Base-by-base conservation (phyloP, 202 grass and related monocot species). In the Sporobolus alterniflorus region DNA sequence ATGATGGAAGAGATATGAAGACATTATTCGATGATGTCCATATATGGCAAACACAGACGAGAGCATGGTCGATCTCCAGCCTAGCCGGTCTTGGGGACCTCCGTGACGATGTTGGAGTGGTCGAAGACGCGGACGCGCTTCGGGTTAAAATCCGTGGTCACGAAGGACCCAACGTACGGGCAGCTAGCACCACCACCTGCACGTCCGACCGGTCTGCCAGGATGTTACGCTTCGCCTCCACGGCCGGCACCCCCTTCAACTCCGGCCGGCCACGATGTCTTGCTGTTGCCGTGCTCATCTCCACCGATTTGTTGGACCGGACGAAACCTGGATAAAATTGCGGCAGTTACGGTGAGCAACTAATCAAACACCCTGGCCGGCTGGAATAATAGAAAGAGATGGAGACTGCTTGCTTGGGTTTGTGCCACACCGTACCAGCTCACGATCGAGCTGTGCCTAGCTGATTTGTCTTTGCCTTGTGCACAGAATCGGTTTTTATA, bases 191-290 rank as follows among this genome's bases (percentile, higher is more conserved):
- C 7, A 34, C 15, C 30, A 64, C 61, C 26, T 64, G 61, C 30
- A 64, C 61, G 16, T 64, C 29, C 30, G 30, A 16, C 0, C 15
- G 61, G 61, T 64, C 30, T 15, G 61, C 29, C 12, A 64, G 61
- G 30, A 64, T 64, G 30, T 62, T 64, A 6, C 2, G 30, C 61
- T 64, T 64, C 2, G 61, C 30, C 15, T 15, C 61, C 61, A 33
- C 30, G 2, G 7, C 61, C 6, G 61, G 61, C 61, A 18, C 5
- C 16, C 30, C 30, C 31, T 8, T 1, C 30, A 34, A 17, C 61
- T 64, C 61, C 30, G 61, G 61, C 61, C 61, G n/a, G n/a, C n/a
- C n/a, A 64, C 30, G 61, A 34, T 17, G 61, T 64, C 61, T 64
- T 64, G 16, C 2, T 34, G 61, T 31, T 18, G 30, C 61, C 2